A percentile compares a stretch with the other conserved stretches of the same genome.
These are phyloP conservation scores for Jaminaea rosea DNA, from an alignment of 1,284 basidiomycete genomes.

Conservation along the genomic window DNA sequence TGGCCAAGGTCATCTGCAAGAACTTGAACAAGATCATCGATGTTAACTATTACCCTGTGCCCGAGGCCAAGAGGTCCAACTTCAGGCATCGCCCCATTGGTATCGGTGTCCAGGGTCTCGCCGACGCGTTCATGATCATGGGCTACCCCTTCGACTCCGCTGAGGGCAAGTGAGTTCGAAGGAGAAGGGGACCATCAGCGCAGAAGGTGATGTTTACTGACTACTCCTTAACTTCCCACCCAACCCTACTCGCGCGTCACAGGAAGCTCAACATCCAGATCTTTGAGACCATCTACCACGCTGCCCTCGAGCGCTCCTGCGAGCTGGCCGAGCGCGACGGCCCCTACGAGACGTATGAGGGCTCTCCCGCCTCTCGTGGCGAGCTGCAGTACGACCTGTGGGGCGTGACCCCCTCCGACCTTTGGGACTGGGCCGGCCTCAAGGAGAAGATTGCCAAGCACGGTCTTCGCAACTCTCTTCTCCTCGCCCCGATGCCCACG, in stretches of 20 bases:
- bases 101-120: slow-evolving; percentile 94
- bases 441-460: slow-evolving; percentile 79
- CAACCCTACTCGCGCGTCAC: too few species aligned
- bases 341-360: slow-evolving; percentile 82
- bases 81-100: slow-evolving; percentile 97
- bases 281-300: slow-evolving; percentile 99
- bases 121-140: slow-evolving; percentile 95
- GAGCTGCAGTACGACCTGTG: slow-evolving; percentile 91
- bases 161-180: too few species aligned
- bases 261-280: slow-evolving; percentile 86
- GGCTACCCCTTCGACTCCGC: slow-evolving; percentile 90
- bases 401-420: slow-evolving; percentile 79
- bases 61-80: slow-evolving; percentile 84
- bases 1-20: slow-evolving; percentile 59
- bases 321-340: slow-evolving; percentile 78
- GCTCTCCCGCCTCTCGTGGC: slow-evolving; percentile 79
- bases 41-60: slow-evolving; percentile 82
- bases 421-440: slow-evolving; percentile 89
- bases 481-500: slow-evolving; percentile 95
- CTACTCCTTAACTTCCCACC: too few species aligned
- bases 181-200: too few species aligned
- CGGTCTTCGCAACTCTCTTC: slow-evolving; percentile 87
- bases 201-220: too few species aligned
- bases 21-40: slow-evolving; percentile 95
- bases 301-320: slow-evolving; percentile 78